Conservation (phyloP, 2,329 filamentous ascomycete species). For the Didymella sp. region DNA sequence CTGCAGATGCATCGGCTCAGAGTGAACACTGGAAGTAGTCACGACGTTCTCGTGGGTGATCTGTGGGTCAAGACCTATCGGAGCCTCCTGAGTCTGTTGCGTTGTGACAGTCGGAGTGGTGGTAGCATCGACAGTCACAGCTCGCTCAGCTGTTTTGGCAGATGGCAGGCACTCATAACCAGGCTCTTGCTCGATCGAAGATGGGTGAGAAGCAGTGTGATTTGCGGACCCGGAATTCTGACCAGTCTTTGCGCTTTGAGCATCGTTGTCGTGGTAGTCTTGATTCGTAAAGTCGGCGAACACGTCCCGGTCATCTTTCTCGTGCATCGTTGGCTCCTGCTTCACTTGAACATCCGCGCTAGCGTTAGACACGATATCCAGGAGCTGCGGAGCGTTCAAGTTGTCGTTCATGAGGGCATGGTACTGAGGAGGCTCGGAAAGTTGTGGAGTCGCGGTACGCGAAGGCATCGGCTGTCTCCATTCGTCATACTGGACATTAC, state of each 20-base stretch:
- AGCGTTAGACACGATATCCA: neutral
- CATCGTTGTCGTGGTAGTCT: neutral
- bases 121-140: neutral
- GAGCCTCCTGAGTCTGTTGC: neutral
- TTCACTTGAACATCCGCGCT: neutral
- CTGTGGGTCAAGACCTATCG: neutral
- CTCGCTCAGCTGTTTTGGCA: neutral
- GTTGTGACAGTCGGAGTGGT: neutral
- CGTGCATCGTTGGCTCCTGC: neutral
- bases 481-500: neutral
- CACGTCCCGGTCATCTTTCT: neutral
- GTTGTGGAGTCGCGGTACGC: neutral
- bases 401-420: neutral
- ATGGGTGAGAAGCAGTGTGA: neutral
- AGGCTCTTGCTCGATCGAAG: neutral
- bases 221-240: neutral
- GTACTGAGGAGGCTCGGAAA: neutral
- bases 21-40: neutral
- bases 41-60: neutral
- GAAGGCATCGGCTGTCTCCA: neutral
- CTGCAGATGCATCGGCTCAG: neutral
- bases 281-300: conserved; percentile 12
- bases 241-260: neutral
- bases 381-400: neutral
- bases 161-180: neutral